Percentiles rank a stretch among this genome's conserved stretches.
Evolutionary conservation across 2,329 filamentous ascomycete genomes (phyloP).

Genomic region (Dactylonectria macrodidyma): DNA sequence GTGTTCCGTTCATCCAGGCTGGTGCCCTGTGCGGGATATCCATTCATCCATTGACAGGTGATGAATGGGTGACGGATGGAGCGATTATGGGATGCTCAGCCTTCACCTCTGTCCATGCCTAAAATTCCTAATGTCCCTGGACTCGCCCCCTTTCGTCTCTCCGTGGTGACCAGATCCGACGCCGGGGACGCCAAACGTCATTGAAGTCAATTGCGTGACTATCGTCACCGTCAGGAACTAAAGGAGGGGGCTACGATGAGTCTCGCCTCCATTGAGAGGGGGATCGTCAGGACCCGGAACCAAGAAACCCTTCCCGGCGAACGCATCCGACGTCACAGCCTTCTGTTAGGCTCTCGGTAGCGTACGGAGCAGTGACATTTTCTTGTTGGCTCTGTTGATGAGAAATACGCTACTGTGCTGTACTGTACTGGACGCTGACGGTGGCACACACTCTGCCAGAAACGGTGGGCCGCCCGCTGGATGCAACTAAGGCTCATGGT

Average conservation of each 20-base stretch:
- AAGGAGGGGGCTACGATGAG: neutral
- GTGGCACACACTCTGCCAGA: conserved; percentile 15
- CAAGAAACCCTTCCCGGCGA: conserved; percentile 2
- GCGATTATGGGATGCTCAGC: conserved; percentile 9
- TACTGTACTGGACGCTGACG: conserved; percentile 10
- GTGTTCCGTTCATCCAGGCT: conserved; percentile 20
- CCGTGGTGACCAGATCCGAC: no score
- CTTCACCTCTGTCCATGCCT: neutral
- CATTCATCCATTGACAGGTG: conserved; percentile 20
- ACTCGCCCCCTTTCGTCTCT: neutral
- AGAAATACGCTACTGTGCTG: neutral
- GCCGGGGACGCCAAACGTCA: neutral
- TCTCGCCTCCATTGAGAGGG: neutral
- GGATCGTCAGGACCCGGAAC: conserved; percentile 5
- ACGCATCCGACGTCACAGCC: conserved; percentile 26
- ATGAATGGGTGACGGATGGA: conserved; percentile 10
- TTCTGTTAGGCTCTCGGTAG: neutral
- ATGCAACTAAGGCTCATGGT: conserved; percentile 16
- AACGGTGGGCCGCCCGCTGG: conserved; percentile 25
- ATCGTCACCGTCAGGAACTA: neutral
- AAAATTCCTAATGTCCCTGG: neutral
- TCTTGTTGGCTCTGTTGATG: conserved; percentile 10
- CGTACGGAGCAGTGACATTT: neutral
- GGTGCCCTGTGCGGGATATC: conserved; percentile 24
- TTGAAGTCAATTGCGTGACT: neutral